A percentile compares a stretch with the other conserved stretches of the same genome.
These are phyloP conservation scores for Fusarium nanum DNA, from an alignment of 2,329 filamentous ascomycete genomes.

Conservation along the genomic window DNA sequence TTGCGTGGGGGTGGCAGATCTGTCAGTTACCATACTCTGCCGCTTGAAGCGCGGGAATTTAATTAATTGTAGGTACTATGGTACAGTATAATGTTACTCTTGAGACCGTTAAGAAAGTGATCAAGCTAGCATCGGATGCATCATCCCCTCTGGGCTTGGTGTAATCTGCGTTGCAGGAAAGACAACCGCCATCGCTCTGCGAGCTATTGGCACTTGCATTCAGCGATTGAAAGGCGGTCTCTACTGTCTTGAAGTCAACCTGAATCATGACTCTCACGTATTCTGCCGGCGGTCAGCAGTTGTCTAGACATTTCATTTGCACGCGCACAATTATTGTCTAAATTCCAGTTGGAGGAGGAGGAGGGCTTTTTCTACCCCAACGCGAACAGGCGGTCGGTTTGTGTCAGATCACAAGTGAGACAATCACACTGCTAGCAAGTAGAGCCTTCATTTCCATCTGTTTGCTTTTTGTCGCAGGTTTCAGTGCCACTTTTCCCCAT, in stretches of 20 bases:
- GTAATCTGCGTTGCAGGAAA: conserved; percentile 26
- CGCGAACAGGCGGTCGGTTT: conserved; percentile 23
- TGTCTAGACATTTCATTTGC: conserved; percentile 1
- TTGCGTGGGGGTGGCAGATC: background rate
- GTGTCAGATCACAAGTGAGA: conserved; percentile 24
- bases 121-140: conserved; percentile 3
- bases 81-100: no score
- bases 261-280: conserved; percentile 13
- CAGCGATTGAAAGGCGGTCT: conserved; percentile 16
- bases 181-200: conserved; percentile 34
- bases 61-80: no score
- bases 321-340: background rate
- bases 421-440: background rate
- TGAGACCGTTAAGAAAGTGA: no score
- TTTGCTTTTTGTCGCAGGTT: background rate
- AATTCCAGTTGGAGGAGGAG: conserved; percentile 23
- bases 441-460: background rate
- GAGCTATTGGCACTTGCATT: conserved; percentile 9
- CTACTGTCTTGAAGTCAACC: conserved; percentile 1
- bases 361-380: background rate
- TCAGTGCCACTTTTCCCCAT: conserved; percentile 11
- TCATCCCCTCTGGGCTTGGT: conserved; percentile 32
- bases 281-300: conserved; percentile 3
- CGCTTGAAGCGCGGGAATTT: conserved; percentile 1
- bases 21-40: background rate